A percentile compares a stretch with the other conserved stretches of the same genome.
phyloP scores from a whole-genome alignment of 305 asterid species.

The Solanum chacoense region DNA sequence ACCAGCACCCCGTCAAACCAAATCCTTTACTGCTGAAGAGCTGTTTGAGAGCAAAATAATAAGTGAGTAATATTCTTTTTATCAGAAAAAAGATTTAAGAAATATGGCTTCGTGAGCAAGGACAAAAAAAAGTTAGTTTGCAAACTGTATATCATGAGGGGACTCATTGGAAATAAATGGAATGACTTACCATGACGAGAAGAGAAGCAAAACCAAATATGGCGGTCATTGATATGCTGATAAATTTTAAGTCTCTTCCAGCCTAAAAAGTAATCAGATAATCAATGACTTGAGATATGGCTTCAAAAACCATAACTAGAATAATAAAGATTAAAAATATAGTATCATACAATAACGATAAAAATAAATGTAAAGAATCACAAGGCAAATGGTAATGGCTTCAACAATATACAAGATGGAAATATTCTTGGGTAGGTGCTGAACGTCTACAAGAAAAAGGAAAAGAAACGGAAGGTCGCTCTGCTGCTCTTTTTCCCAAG shows the following conservation, averaged over 20 bases:
- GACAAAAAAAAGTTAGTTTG: not conserved
- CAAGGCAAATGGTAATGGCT: not conserved
- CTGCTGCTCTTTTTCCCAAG: not conserved
- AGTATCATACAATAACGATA: not conserved
- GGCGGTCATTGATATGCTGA: constrained; percentile 63
- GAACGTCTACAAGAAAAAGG: not conserved
- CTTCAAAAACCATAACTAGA: not conserved
- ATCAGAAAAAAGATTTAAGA: not conserved
- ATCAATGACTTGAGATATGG: not conserved
- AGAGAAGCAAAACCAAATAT: constrained; percentile 59
- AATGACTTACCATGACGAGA: constrained; percentile 51
- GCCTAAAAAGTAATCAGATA: constrained; percentile 37
- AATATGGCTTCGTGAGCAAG: not conserved
- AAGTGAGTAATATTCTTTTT: not conserved
- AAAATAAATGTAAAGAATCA: not conserved
- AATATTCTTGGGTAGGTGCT: not conserved
- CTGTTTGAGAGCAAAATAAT: constrained; percentile 15
- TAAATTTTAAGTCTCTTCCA: constrained; percentile 83
- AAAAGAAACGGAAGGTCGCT: not conserved
- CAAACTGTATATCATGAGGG: not conserved
- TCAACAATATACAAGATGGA: not conserved
- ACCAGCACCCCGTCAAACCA: constrained; percentile 81
- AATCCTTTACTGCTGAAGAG: constrained; percentile 51
- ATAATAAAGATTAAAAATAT: not conserved
- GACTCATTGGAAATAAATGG: not conserved